Percentiles rank a stretch among this genome's conserved stretches.
phyloP scores from a whole-genome alignment of 108 stramenopile genomes.

The Tribonema minus region DNA sequence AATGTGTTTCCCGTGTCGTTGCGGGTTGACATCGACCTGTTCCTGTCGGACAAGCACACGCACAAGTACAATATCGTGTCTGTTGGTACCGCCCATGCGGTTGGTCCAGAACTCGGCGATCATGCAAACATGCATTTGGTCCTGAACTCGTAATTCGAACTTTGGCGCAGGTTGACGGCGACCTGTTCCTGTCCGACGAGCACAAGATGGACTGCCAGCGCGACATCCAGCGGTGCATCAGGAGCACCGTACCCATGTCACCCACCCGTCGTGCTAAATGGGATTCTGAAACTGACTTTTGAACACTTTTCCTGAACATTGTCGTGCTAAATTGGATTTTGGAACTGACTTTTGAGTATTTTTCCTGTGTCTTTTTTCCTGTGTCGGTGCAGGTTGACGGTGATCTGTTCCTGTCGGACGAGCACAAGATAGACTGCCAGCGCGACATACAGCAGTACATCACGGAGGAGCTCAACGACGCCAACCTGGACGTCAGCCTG shows the following conservation, averaged over 20 bases:
- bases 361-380: not conserved
- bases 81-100: too few species aligned
- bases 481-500: constrained; percentile 63
- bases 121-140: too few species aligned
- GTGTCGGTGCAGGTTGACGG: constrained; percentile 70
- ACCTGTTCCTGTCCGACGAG: constrained; percentile 91
- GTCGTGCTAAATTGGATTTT: too few species aligned
- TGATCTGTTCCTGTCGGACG: constrained; percentile 91
- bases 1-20: too few species aligned
- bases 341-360: too few species aligned
- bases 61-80: constrained; percentile 83
- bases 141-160: too few species aligned
- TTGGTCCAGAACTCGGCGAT: too few species aligned
- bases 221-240: constrained; percentile 66
- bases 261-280: too few species aligned
- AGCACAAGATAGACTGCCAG: constrained; percentile 91
- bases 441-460: constrained; percentile 68
- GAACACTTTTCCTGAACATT: too few species aligned
- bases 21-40: constrained; percentile 84
- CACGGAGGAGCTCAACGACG: constrained; percentile 46
- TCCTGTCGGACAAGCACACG: too few species aligned
- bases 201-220: constrained; percentile 88
- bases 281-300: too few species aligned
- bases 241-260: too few species aligned
- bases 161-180: constrained; percentile 75